These are phyloP conservation scores for Imleria badia DNA, from an alignment of 768 basidiomycete genomes.

Conservation along the genomic window DNA sequence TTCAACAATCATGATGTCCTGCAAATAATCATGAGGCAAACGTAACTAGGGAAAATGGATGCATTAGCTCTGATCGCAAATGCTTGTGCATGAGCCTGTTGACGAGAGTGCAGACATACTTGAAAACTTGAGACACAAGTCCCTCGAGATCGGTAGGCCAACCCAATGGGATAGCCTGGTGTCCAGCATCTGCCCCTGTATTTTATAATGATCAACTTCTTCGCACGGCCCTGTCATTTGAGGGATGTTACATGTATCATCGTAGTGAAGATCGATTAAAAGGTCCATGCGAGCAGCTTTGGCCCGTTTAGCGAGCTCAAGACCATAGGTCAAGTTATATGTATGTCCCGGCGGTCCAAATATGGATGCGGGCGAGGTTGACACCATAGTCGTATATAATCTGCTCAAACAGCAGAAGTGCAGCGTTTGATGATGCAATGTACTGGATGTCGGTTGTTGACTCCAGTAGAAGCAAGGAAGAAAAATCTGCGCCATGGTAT, in stretches of 20 bases:
- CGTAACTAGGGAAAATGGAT: slow-evolving; percentile 1
- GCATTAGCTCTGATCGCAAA: background rate
- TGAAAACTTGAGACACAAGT: slow-evolving; percentile 4
- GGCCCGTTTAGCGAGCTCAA: slow-evolving; percentile 12
- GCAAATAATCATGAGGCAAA: slow-evolving; percentile 1
- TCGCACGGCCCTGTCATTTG: background rate
- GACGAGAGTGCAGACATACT: background rate
- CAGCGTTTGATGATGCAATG: background rate
- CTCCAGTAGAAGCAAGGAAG: slow-evolving; percentile 15
- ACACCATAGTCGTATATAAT: slow-evolving; percentile 6
- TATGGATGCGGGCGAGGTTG: slow-evolving; percentile 16
- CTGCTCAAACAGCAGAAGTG: slow-evolving; percentile 6
- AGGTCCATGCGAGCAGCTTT: slow-evolving; percentile 10
- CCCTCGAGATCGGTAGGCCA: slow-evolving; percentile 15
- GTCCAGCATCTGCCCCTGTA: slow-evolving; percentile 7
- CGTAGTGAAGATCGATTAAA: slow-evolving; percentile 12
- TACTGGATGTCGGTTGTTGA: background rate
- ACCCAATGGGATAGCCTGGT: slow-evolving; percentile 10
- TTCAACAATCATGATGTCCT: slow-evolving; percentile 13
- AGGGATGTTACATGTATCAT: slow-evolving; percentile 8
- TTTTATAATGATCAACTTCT: background rate
- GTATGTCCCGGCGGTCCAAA: slow-evolving; percentile 14
- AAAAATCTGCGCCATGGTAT: slow-evolving; percentile 17
- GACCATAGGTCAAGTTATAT: slow-evolving; percentile 10
- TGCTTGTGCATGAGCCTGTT: too few relatives aligned